phyloP scores from a whole-genome alignment of 768 basidiomycete species.

The Lanmaoa pseudosensibilis region DNA sequence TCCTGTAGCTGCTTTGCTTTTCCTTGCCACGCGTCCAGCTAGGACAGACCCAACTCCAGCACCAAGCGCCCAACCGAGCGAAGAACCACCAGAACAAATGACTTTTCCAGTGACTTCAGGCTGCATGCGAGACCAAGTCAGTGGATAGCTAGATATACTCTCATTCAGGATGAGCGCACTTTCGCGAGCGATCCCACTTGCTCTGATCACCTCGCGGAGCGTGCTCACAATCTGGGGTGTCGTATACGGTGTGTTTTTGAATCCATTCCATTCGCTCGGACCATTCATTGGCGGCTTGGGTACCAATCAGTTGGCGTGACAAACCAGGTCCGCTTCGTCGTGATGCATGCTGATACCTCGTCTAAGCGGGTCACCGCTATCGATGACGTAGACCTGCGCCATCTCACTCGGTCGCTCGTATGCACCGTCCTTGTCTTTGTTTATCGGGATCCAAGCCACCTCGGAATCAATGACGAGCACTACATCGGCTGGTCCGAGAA shows the following conservation, averaged over 20 bases:
- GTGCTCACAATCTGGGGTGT: slow-evolving; percentile 50
- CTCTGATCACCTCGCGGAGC: slow-evolving; percentile 44
- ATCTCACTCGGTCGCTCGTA: slow-evolving; percentile 37
- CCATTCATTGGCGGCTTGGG: slow-evolving; percentile 9
- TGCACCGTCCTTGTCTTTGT: slow-evolving; percentile 36
- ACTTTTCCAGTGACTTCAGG: slow-evolving; percentile 51
- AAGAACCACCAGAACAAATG: slow-evolving; percentile 59
- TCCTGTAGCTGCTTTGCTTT: slow-evolving; percentile 21
- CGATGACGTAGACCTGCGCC: slow-evolving; percentile 59
- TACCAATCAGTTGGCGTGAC: slow-evolving; percentile 46
- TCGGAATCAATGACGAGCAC: slow-evolving; percentile 66
- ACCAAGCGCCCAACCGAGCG: slow-evolving; percentile 68
- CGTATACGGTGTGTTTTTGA: slow-evolving; percentile 28
- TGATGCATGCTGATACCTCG: slow-evolving; percentile 48
- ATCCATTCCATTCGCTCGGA: slow-evolving; percentile 16
- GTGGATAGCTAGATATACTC: slow-evolving; percentile 54
- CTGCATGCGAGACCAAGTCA: slow-evolving; percentile 58
- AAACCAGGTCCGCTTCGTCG: slow-evolving; percentile 56
- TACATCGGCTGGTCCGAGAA: slow-evolving; percentile 56
- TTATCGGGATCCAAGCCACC: slow-evolving; percentile 61
- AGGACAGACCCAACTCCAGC: slow-evolving; percentile 60
- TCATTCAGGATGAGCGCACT: slow-evolving; percentile 59
- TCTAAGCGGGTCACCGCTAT: slow-evolving; percentile 63
- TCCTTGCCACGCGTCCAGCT: slow-evolving; percentile 36
- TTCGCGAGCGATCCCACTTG: slow-evolving; percentile 36